Conservation (phyloP, 176 grass and related monocot species). For the Musa schizocarpa region DNA sequence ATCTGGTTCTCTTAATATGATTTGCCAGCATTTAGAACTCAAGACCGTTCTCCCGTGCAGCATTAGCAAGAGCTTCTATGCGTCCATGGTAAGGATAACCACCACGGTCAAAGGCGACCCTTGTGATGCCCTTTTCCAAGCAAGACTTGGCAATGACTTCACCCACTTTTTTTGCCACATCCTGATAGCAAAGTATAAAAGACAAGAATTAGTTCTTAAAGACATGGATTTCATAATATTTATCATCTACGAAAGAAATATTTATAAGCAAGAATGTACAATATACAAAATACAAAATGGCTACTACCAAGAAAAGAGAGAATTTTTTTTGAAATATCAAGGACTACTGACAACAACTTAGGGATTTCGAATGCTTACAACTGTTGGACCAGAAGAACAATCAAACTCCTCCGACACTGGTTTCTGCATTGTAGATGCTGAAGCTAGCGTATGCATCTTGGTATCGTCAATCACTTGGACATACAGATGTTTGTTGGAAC, state of each 20-base stretch:
- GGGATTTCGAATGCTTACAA: slow-evolving; percentile 40
- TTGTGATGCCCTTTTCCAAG: slow-evolving; percentile 88
- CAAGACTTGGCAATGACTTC: slow-evolving; percentile 82
- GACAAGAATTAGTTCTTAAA: neutral
- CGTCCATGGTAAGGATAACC: slow-evolving; percentile 80
- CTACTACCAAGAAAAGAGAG: too few relatives aligned
- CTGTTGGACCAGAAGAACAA: slow-evolving; percentile 72
- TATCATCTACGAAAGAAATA: too few relatives aligned
- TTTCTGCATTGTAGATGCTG: slow-evolving; percentile 93
- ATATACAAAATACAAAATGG: too few relatives aligned
- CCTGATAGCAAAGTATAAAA: slow-evolving; percentile 29
- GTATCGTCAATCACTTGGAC: slow-evolving; percentile 93
- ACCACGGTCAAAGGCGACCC: slow-evolving; percentile 87
- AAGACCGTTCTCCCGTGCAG: slow-evolving; percentile 79
- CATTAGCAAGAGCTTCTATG: slow-evolving; percentile 76
- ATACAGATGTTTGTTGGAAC: slow-evolving; percentile 81
- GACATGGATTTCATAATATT: too few relatives aligned
- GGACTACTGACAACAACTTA: neutral
- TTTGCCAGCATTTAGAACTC: slow-evolving; percentile 42
- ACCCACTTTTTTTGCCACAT: slow-evolving; percentile 82
- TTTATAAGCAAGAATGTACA: too few relatives aligned
- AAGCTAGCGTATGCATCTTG: slow-evolving; percentile 76
- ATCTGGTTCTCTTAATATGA: too few relatives aligned
- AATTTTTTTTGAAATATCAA: too few relatives aligned
- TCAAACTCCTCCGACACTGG: slow-evolving; percentile 44